Base-by-base conservation (phyloP, 768 basidiomycete genomes). In the Strobilomyces confusus region DNA sequence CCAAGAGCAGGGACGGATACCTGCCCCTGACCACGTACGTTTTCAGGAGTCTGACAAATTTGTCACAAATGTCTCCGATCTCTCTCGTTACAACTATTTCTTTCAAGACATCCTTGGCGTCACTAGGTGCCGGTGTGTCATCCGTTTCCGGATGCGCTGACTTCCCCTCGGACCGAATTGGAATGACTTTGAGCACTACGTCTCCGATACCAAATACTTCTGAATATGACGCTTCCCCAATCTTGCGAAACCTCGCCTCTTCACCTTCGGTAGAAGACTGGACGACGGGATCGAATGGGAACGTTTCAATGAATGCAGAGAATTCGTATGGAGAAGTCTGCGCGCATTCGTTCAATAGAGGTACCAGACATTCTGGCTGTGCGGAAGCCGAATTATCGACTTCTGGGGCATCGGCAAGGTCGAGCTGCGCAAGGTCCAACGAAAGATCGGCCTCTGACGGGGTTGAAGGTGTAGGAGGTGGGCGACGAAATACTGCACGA, bases 221-320 rank as follows among this genome's bases (percentile, higher is more conserved):
- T 0, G 92, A 95, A 69, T 89, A 99, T 45, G 89, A 92, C 8
- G 97, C 97, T 72, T 99, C 97, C 38, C 95, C 95, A 43, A 98
- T 85, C 71, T 99, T 99, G 59, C 72, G 76, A 70, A 93, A 92
- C 7, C 51, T 69, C 22, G 69, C 55, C 55, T 71, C 58, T 59
- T 59, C 71, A 60, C 54, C 61, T 33, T 63, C 59, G 29, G 59
- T 57, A 11, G 64, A 63, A 40, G 69, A 67, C 43, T 65, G 72
- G n/a, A 88, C 78, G 49, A 89, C 75, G 3, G 83, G 79, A 61
- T 91, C 89, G 57, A 79, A 81, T 11, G 87, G 88, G 62, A 92
- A 92, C 20, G 82, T 81, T 58, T 86, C 81, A 34, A 93, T 88
- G 71, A 93, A 93, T 4, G 86, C 79, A 41, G 87, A 88, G 61